phyloP scores from a whole-genome alignment of 2,329 filamentous ascomycete genomes.

The Thermothelomyces thermophilus region DNA sequence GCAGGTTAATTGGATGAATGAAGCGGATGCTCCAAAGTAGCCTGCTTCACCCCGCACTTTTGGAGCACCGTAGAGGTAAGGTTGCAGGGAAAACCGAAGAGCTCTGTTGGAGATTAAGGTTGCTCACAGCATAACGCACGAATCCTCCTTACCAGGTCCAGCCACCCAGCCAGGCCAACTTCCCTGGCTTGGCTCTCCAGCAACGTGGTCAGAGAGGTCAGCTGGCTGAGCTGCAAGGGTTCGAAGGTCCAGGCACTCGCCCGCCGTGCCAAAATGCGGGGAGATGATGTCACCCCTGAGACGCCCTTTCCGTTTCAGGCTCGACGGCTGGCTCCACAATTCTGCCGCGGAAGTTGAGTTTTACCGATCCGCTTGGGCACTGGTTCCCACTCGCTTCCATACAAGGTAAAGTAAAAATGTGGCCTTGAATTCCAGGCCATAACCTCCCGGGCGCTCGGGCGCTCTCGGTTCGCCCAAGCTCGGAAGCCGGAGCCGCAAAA shows the following conservation, averaged over 20 bases:
- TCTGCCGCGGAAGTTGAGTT: conserved; percentile 20
- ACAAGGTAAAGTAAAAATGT: not conserved
- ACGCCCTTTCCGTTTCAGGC: not conserved
- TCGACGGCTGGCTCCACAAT: not conserved
- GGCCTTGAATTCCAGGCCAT: conserved; percentile 19
- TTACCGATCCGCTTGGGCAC: not conserved
- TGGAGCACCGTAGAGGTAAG: too few relatives aligned
- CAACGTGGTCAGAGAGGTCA: conserved; percentile 3
- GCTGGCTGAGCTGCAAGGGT: conserved; percentile 13
- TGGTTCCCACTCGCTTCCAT: not conserved
- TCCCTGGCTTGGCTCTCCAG: not conserved
- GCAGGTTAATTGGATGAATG: conserved; percentile 22
- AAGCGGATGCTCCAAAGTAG: conserved; percentile 10
- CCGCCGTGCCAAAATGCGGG: conserved; percentile 16
- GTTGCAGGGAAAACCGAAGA: conserved; percentile 6
- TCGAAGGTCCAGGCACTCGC: conserved; percentile 3
- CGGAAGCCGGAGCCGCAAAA: conserved; percentile 27
- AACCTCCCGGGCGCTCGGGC: not conserved
- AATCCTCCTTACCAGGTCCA: too few relatives aligned
- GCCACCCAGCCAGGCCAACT: too few relatives aligned
- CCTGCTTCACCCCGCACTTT: conserved; percentile 22
- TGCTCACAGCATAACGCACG: too few relatives aligned
- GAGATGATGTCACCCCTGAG: conserved; percentile 22
- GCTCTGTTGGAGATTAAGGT: not conserved
- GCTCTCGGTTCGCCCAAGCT: conserved; percentile 13